Evolutionary conservation across 1,284 basidiomycete species (phyloP).

Genomic region (Melampsora larici-populina): DNA sequence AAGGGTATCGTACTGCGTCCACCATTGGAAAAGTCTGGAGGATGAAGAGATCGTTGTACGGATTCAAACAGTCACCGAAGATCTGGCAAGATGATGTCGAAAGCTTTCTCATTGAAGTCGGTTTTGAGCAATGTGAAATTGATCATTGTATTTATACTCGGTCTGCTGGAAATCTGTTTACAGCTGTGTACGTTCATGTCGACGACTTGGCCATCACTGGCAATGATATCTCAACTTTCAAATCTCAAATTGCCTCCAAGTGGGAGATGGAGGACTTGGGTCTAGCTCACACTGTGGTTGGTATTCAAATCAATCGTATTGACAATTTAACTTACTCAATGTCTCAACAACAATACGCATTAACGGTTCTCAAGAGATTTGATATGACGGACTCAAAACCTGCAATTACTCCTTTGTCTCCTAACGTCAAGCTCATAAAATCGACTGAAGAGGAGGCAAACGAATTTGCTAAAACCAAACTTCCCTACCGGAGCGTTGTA

Average conservation of each 20-base stretch:
- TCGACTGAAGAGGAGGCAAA: conserved; percentile 3
- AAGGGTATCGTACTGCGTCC: background rate
- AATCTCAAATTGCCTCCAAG: background rate
- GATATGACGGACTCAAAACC: no score
- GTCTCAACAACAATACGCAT: no score
- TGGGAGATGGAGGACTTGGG: no score
- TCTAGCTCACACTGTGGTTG: no score
- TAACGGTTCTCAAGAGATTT: no score
- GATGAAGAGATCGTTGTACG: background rate
- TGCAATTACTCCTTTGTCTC: no score
- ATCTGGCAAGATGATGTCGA: background rate
- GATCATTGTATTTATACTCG: background rate
- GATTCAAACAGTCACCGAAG: background rate
- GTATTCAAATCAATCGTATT: no score
- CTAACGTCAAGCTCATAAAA: background rate
- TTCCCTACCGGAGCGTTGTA: no score
- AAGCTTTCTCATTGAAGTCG: background rate
- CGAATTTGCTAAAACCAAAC: no score
- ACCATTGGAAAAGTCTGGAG: background rate
- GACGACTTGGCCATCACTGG: background rate
- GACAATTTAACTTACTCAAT: no score
- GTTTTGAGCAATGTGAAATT: background rate
- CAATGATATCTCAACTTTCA: background rate
- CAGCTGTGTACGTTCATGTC: background rate
- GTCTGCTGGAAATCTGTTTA: no score